Evolutionary conservation across 371 early-diverging fungal genomes (phyloP).

Genomic region (Mortierella sp.): DNA sequence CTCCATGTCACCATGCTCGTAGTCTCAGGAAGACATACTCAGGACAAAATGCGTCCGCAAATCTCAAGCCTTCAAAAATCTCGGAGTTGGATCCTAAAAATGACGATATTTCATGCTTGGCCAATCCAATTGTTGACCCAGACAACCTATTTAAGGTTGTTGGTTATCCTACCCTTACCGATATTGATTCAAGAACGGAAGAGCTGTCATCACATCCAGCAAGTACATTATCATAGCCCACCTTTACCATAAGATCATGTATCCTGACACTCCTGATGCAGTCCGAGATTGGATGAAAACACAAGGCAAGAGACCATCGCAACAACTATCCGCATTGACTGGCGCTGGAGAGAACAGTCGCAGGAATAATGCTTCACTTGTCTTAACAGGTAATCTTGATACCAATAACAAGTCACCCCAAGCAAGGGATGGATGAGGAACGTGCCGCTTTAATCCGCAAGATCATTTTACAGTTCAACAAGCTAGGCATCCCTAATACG

Average conservation of each 20-base stretch:
- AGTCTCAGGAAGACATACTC: too few relatives aligned
- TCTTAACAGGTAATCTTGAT: too few relatives aligned
- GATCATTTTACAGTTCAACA: constrained; percentile 6
- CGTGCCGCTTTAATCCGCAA: not conserved
- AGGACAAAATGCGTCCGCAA: too few relatives aligned
- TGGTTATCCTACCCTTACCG: too few relatives aligned
- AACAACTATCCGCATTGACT: not conserved
- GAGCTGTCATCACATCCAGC: not conserved
- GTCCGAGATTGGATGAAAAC: not conserved
- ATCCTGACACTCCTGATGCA: not conserved
- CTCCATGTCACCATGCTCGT: too few relatives aligned
- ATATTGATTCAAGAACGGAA: too few relatives aligned
- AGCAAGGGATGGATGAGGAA: constrained; percentile 1
- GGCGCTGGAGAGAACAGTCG: not conserved
- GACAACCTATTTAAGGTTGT: too few relatives aligned
- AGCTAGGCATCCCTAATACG: constrained; percentile 5
- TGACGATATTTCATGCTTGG: too few relatives aligned
- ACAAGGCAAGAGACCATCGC: not conserved
- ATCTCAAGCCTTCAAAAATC: too few relatives aligned
- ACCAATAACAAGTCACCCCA: not conserved
- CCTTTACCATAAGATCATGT: not conserved
- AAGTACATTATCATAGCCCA: not conserved
- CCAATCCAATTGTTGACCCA: too few relatives aligned
- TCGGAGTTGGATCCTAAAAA: too few relatives aligned
- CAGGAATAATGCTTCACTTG: not conserved